Conservation (phyloP, 2,329 filamentous ascomycete genomes). For the Colletotrichum horii region DNA sequence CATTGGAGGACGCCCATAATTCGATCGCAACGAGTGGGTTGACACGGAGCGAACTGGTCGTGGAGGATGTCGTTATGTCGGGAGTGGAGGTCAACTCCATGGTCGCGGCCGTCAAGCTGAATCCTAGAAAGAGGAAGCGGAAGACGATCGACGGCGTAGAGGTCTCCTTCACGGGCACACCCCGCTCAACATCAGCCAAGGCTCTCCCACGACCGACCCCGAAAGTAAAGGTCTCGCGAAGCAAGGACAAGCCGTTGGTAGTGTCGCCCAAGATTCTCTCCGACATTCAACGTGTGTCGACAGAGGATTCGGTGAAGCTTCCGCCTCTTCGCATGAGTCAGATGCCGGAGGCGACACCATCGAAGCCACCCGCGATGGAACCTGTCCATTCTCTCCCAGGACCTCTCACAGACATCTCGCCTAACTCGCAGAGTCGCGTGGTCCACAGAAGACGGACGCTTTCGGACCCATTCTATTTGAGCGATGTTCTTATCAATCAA, state of each 20-base stretch:
- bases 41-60: neutral
- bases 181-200: slow-evolving; percentile 19
- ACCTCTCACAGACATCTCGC: slow-evolving; percentile 1
- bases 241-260: neutral
- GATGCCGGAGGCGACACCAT: neutral
- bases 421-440: neutral
- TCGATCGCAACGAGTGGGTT: neutral
- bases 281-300: neutral
- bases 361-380: slow-evolving; percentile 6
- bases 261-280: slow-evolving; percentile 11
- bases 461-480: neutral
- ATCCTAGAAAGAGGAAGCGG: slow-evolving; percentile 50
- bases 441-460: neutral
- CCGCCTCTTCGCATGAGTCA: neutral
- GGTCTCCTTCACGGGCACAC: neutral
- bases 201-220: slow-evolving; percentile 25
- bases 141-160: slow-evolving; percentile 49
- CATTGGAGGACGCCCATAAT: neutral
- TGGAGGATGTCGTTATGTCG: neutral
- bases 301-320: neutral
- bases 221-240: neutral
- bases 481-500: neutral
- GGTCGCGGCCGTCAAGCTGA: slow-evolving; percentile 55
- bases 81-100: slow-evolving; percentile 43
- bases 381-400: neutral